phyloP scores from a whole-genome alignment of 2,329 filamentous ascomycete genomes.

The Raffaelea albimanens region DNA sequence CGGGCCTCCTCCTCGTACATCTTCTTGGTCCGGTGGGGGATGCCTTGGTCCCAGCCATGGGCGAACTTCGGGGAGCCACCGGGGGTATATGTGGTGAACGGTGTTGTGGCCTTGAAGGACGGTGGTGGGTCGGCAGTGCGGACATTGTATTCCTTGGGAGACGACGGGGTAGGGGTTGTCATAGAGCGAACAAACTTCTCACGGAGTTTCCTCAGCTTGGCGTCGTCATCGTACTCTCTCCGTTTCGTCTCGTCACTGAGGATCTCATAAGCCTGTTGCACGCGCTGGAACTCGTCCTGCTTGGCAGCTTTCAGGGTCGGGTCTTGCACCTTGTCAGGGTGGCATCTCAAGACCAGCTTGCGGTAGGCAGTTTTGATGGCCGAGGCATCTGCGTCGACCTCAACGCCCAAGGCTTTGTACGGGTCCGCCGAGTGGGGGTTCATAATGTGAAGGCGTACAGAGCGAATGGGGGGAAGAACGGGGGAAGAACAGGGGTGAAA shows the following conservation, averaged over 20 bases:
- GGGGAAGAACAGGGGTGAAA: neutral
- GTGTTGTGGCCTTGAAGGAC: conserved; percentile 24
- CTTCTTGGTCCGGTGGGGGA: conserved; percentile 23
- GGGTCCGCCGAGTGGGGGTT: conserved; percentile 58
- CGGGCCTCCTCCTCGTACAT: conserved; percentile 33
- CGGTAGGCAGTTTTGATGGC: conserved; percentile 73
- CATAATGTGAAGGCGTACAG: conserved; percentile 29
- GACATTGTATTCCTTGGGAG: conserved; percentile 35
- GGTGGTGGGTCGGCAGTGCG: conserved; percentile 40
- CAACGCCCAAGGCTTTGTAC: conserved; percentile 66
- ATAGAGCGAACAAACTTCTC: conserved; percentile 38
- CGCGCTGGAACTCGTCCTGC: conserved; percentile 80
- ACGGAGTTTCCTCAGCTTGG: conserved; percentile 56
- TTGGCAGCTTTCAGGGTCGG: conserved; percentile 66
- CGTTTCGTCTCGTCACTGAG: conserved; percentile 69
- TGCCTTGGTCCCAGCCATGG: conserved; percentile 39
- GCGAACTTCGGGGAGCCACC: conserved; percentile 24
- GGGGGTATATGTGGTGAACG: conserved; percentile 19
- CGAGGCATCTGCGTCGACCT: conserved; percentile 57
- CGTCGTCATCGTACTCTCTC: conserved; percentile 67
- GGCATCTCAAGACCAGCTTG: conserved; percentile 79
- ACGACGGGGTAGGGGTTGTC: conserved; percentile 29
- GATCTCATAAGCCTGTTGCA: conserved; percentile 88
- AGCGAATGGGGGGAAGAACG: neutral
- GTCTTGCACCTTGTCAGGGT: conserved; percentile 85